Base-by-base conservation (phyloP, 169 alveolate species). In the Plasmodium ovale region DNA sequence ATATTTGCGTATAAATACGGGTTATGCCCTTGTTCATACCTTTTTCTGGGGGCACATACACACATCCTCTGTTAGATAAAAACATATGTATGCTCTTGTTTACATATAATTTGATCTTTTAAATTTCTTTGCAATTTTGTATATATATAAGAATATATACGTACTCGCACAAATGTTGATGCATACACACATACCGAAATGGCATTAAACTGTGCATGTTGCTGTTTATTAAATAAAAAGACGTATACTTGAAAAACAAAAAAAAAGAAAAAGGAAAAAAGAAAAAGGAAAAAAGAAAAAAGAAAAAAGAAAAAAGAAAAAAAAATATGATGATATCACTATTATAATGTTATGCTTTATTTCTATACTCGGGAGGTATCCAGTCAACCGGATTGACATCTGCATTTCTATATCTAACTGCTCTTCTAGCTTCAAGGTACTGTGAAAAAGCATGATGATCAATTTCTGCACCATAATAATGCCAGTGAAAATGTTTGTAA, bases 361-460 rank as follows among this genome's bases (percentile, higher is more conserved):
- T 64, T 72, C 94, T 93, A 91, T 94, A 95, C 88, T 95, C 90
- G 5, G 96, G 95, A 9, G 97, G 97, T 74, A 95, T 94, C 93
- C 94, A 95, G 73, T 95, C 97, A 60, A 92, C 96, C 0, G 97
- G 97, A 74, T 94, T 77, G 31, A 95, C 70, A 60, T 93, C 93
- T 25, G 94, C 95, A 72, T 94, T 92, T 49, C 97, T 62, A 96
- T 96, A 95, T 89, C 94, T 93, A 51, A 87, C 91, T 59, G 97
- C 94, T 64, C 97, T 92, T 58, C 97, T 84, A 33, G 97, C 97
- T 91, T 95, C 97, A 60, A 93, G 87, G 82, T 95, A 95, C 62
- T 95, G 97, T 39, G 91, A 91, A 69, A 90, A 95, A 67, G 97
- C 97, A 64, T 95, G 97, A 92, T 94, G 97, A 65, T 94, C 97